Evolutionary conservation across 1,284 basidiomycete genomes (phyloP), one percentile per base, ranked within the genome.

Genomic region (Papiliotrema flavescens): DNA sequence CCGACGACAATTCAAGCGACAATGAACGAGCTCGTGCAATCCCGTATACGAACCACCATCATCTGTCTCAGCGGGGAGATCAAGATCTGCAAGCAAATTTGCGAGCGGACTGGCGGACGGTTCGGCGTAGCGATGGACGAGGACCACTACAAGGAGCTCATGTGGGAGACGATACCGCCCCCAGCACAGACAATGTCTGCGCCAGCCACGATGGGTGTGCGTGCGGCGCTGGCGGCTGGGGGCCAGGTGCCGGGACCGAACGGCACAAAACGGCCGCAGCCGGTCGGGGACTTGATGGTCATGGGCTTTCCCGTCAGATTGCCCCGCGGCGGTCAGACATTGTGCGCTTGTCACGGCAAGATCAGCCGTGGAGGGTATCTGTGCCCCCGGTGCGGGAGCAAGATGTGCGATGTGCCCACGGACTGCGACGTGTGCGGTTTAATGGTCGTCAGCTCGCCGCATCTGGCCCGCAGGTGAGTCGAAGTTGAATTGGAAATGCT

Each of bases 41-140:
- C 85, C 67, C 88, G 87, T 64, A 89, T 97, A 55, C 88, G 93
- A 47, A 88, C 97, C 53, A 92, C 88, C 13, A 85, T 98, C 53
- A 90, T 98, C 43, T 90, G 91, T 0, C 83, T 97, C 28, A 89
- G 86, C 0, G 96, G 96, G 8, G 95, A 98, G 74, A 94, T 98
- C 85, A 98, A 96, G 74, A 90, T 99, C 51, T 96, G 93, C 70
- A 84, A 89, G 49, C 89, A 94, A 48, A 82, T 98, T 36, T 89
- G 87, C 59, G 89, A 90, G 47, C 87, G 88, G 72, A 92, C 92
- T 1, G 88, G 89, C 53, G 93, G 93, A 43, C 85, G 86, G 60
- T 96, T 96, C 70, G 90, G 90, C 24, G 96, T 99, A 9, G 94
- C 91, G 0, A 83, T 98, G 78, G 95, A 98, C 76, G 96, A 99